Percentiles rank a stretch among this genome's conserved stretches.
Conservation (phyloP, 148 eudicot species). For the Rhododendron kiyosumense region DNA sequence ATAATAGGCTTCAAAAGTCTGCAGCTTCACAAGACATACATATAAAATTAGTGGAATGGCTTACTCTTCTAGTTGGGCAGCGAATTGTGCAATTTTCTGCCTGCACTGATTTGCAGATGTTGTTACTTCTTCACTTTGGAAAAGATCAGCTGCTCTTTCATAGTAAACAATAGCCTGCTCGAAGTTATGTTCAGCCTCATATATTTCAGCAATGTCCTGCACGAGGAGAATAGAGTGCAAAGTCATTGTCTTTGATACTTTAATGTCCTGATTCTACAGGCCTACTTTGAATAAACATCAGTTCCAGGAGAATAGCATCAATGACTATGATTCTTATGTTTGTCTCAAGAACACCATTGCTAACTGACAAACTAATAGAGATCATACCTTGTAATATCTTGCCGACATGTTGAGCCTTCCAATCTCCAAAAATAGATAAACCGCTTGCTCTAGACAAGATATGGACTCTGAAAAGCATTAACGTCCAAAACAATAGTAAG, state of each 20-base stretch:
- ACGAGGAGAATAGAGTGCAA: slow-evolving; percentile 6
- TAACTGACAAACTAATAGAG: neutral
- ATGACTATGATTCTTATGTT: neutral
- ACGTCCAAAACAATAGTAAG: neutral
- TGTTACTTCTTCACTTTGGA: slow-evolving; percentile 62
- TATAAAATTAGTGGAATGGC: slow-evolving; percentile 9
- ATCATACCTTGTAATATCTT: slow-evolving; percentile 79
- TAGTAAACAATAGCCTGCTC: slow-evolving; percentile 57
- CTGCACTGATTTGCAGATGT: slow-evolving; percentile 69
- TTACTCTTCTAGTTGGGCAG: slow-evolving; percentile 81
- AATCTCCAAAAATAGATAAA: slow-evolving; percentile 49
- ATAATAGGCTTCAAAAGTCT: neutral
- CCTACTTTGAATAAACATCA: neutral
- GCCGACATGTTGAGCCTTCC: slow-evolving; percentile 91
- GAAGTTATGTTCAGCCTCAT: slow-evolving; percentile 45
- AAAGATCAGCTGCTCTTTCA: slow-evolving; percentile 68
- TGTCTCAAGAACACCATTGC: neutral
- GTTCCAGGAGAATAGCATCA: neutral
- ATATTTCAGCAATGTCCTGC: slow-evolving; percentile 74
- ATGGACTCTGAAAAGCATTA: slow-evolving; percentile 36
- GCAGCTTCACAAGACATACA: neutral
- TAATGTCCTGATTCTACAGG: neutral
- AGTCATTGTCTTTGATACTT: neutral
- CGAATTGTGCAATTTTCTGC: slow-evolving; percentile 75
- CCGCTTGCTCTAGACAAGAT: slow-evolving; percentile 69